Evolutionary conservation across 495 filamentous ascomycete species (phyloP).

Genomic region (Rhypophila decipiens): DNA sequence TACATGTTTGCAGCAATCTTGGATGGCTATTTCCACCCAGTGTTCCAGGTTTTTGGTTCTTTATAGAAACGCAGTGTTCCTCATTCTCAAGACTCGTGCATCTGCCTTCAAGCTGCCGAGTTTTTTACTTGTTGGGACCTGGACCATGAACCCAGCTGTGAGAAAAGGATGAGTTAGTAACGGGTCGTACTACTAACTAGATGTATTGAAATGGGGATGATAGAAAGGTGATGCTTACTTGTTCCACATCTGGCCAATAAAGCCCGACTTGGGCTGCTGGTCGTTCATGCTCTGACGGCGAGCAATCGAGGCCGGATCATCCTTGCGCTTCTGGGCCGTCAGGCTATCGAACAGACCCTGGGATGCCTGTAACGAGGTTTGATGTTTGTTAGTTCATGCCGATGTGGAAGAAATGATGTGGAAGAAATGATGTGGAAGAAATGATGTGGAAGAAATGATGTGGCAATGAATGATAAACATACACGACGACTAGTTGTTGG

Average conservation of each 20-base stretch:
- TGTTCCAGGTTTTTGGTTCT: no score
- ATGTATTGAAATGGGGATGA: not conserved
- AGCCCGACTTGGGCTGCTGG: slow-evolving; percentile 34
- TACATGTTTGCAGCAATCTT: no score
- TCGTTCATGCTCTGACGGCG: slow-evolving; percentile 40
- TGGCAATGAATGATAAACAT: not conserved
- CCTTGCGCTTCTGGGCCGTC: slow-evolving; percentile 35
- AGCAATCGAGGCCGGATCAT: slow-evolving; percentile 31
- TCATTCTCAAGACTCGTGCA: no score
- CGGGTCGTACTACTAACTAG: not conserved
- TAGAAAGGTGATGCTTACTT: slow-evolving; percentile 21
- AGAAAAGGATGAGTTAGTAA: not conserved
- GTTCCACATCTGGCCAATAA: slow-evolving; percentile 43
- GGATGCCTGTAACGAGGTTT: slow-evolving; percentile 20
- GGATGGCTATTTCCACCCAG: no score
- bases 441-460: not conserved
- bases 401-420: not conserved
- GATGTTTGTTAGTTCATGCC: not conserved
- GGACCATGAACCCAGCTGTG: slow-evolving; percentile 15
- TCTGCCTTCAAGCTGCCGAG: no score
- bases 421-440: not conserved
- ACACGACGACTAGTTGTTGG: no score
- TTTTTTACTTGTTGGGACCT: slow-evolving; percentile 3
- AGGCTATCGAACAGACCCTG: slow-evolving; percentile 35
- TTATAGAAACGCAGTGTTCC: no score